Evolutionary conservation across 2,329 filamentous ascomycete genomes (phyloP).

Genomic region (Fusarium poae): DNA sequence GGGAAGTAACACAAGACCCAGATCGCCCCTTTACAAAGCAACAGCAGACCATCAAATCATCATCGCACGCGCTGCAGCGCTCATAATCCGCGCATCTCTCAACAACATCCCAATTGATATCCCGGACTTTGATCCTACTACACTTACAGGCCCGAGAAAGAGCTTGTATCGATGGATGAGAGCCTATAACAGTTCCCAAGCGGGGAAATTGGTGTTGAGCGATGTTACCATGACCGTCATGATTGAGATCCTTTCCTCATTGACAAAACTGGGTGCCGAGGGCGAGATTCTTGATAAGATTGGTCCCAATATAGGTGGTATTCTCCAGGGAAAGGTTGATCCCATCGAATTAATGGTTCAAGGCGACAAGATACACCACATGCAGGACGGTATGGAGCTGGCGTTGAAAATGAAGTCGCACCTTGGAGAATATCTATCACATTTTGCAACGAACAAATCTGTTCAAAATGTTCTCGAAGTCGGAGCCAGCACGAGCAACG

Average conservation of each 20-base stretch:
- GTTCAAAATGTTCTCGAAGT: slow-evolving; percentile 15
- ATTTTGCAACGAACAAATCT: slow-evolving; percentile 10
- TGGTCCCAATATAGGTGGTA: slow-evolving; percentile 18
- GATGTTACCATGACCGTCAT: slow-evolving; percentile 25
- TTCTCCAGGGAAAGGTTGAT: slow-evolving; percentile 1
- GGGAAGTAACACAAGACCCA: not conserved
- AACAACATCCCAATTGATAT: slow-evolving; percentile 25
- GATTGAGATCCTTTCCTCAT: slow-evolving; percentile 31
- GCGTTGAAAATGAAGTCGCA: slow-evolving; percentile 1
- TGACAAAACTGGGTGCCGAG: slow-evolving; percentile 8
- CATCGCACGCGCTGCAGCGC: slow-evolving; percentile 21
- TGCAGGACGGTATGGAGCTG: not conserved
- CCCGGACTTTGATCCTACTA: slow-evolving; percentile 7
- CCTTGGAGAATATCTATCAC: slow-evolving; percentile 11
- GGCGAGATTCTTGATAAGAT: slow-evolving; percentile 24
- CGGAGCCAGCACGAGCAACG: slow-evolving; percentile 3
- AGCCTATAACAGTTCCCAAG: not conserved
- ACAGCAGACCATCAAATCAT: slow-evolving; percentile 16
- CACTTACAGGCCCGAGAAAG: not conserved
- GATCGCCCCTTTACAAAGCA: slow-evolving; percentile 6
- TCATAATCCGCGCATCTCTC: slow-evolving; percentile 24
- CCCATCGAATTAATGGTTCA: not conserved
- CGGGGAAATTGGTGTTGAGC: slow-evolving; percentile 1
- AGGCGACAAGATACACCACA: not conserved
- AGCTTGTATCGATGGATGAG: slow-evolving; percentile 21